Evolutionary conservation across 176 grass and related monocot genomes (phyloP).

Genomic region (Thalia dealbata): DNA sequence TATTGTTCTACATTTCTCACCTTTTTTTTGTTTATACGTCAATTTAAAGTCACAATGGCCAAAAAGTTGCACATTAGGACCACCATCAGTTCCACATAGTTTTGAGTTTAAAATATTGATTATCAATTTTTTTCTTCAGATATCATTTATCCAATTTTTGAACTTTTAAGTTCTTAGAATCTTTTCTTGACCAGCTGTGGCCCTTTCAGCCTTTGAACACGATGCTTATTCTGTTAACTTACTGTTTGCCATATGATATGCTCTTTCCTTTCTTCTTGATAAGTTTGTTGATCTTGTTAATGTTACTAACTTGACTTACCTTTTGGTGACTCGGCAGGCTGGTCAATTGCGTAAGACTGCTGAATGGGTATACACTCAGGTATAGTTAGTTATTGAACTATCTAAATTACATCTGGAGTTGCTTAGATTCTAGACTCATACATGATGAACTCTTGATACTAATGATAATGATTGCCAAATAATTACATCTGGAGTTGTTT

Average conservation of each 20-base stretch:
- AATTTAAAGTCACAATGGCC: not conserved
- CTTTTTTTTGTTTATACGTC: not conserved
- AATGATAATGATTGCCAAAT: no score
- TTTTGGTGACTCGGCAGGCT: constrained; percentile 33
- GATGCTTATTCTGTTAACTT: not conserved
- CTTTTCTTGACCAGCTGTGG: not conserved
- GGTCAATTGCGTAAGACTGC: constrained; percentile 55
- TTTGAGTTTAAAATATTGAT: not conserved
- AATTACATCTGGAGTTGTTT: no score
- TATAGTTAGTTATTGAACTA: constrained; percentile 20
- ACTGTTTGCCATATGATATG: not conserved
- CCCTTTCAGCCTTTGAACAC: not conserved
- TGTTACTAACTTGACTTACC: not conserved
- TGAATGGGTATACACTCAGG: constrained; percentile 79
- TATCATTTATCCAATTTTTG: not conserved
- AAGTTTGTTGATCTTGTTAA: not conserved
- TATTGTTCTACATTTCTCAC: not conserved
- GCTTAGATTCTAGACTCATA: no score
- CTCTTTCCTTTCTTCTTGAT: not conserved
- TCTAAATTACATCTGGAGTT: no score
- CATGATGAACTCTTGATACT: no score
- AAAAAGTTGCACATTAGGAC: no score
- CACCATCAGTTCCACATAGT: not conserved
- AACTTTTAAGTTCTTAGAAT: not conserved
- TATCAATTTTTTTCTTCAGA: not conserved